Conservation (phyloP, 495 filamentous ascomycete species). For the Xylaria longipes region DNA sequence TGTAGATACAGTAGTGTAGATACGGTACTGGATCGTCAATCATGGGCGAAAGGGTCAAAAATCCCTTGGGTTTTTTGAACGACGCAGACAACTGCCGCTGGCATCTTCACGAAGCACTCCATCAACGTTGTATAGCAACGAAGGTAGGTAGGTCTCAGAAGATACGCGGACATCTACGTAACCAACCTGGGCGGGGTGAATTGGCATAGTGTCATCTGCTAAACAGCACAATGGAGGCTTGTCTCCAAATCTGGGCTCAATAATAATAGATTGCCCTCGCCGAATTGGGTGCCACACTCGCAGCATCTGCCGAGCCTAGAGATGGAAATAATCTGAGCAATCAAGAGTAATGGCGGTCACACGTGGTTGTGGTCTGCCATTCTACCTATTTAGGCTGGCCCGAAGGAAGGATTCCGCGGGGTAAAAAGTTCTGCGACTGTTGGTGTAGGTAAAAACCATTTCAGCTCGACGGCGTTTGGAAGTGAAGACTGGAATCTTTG, state of each 20-base stretch:
- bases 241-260: conserved; percentile 23
- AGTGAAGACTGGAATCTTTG: not conserved
- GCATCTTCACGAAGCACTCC: not conserved
- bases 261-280: conserved; percentile 19
- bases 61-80: not conserved
- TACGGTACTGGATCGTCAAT: not conserved
- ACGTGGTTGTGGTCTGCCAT: conserved; percentile 11
- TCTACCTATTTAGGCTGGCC: conserved; percentile 17
- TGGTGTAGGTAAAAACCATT: not conserved
- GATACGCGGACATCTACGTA: conserved; percentile 10
- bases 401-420: not conserved
- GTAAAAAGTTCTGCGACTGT: not conserved
- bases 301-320: conserved; percentile 21
- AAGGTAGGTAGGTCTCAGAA: not conserved
- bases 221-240: not conserved
- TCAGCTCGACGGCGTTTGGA: not conserved
- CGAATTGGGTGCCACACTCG: conserved; percentile 18
- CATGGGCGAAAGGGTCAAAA: not conserved
- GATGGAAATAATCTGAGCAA: conserved; percentile 21
- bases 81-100: conserved; percentile 10
- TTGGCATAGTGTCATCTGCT: not conserved
- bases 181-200: not conserved
- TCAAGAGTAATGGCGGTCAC: conserved; percentile 2
- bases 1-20: not conserved
- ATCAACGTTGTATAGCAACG: not conserved